Evolutionary conservation across 2,329 filamentous ascomycete genomes (phyloP).

Genomic region (Trichoderma oligosporum): DNA sequence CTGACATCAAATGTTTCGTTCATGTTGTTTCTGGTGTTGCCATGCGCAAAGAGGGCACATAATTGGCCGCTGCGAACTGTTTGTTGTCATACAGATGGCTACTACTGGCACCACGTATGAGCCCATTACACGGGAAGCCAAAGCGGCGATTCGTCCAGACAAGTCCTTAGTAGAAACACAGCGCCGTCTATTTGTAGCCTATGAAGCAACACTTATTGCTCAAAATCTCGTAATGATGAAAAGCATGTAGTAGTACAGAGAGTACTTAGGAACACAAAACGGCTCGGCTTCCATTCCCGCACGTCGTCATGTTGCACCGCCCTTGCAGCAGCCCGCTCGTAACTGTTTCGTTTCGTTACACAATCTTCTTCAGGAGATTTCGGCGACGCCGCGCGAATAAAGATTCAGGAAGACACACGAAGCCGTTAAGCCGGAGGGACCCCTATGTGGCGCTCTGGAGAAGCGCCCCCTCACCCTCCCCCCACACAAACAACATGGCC

Average conservation of each 20-base stretch:
- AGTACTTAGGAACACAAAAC: not conserved
- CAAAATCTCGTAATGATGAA: not conserved
- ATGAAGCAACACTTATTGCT: too few relatives aligned
- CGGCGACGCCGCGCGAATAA: conserved; percentile 20
- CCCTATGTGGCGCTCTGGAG: conserved; percentile 8
- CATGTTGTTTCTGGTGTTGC: not conserved
- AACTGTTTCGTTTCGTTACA: not conserved
- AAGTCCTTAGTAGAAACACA: not conserved
- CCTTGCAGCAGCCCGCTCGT: conserved; percentile 17
- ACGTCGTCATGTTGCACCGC: conserved; percentile 6
- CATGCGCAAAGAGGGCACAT: not conserved
- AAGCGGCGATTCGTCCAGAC: conserved; percentile 8
- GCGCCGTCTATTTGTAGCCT: not conserved
- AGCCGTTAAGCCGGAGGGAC: conserved; percentile 4
- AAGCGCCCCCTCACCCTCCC: too few relatives aligned
- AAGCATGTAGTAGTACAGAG: not conserved
- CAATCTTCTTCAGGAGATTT: conserved; percentile 8
- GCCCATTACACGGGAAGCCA: not conserved
- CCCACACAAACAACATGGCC: not conserved
- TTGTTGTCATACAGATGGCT: conserved; percentile 1
- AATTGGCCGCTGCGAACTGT: conserved; percentile 16
- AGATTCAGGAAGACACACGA: not conserved
- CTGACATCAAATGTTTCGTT: not conserved
- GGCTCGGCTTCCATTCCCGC: not conserved
- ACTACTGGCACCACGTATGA: conserved; percentile 17